A percentile compares a stretch with the other conserved stretches of the same genome.
Conservation (phyloP, 2,329 filamentous ascomycete species). For the Clarireedia sp. region DNA sequence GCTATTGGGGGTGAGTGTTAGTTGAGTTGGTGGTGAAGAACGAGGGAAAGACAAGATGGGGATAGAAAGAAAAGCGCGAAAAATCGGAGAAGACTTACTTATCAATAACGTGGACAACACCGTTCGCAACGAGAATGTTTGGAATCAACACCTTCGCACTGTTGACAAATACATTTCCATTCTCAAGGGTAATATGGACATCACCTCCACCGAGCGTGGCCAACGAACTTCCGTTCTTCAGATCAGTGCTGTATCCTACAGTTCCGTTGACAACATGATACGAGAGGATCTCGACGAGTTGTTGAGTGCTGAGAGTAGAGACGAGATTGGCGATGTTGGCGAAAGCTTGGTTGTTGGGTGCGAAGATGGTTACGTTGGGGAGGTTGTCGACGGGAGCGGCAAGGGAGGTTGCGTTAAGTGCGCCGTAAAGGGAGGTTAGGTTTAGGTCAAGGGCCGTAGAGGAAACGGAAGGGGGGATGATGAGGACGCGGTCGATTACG, state of each 20-base stretch:
- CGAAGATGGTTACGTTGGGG: slow-evolving; percentile 20
- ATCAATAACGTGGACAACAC: slow-evolving; percentile 51
- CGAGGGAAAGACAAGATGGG: not conserved
- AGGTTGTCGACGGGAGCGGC: slow-evolving; percentile 11
- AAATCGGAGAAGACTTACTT: slow-evolving; percentile 12
- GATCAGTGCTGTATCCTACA: slow-evolving; percentile 43
- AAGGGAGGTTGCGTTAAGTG: slow-evolving; percentile 6
- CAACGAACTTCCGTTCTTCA: slow-evolving; percentile 33
- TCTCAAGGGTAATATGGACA: slow-evolving; percentile 37
- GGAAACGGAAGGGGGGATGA: slow-evolving; percentile 32
- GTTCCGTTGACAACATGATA: slow-evolving; percentile 57
- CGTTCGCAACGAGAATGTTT: slow-evolving; percentile 45
- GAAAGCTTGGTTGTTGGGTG: slow-evolving; percentile 19
- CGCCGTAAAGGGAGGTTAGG: slow-evolving; percentile 9
- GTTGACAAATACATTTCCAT: slow-evolving; percentile 40
- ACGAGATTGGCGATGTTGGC: slow-evolving; percentile 10
- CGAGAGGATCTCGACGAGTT: slow-evolving; percentile 45
- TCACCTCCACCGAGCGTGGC: slow-evolving; percentile 40
- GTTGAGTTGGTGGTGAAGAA: not conserved
- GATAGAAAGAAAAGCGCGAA: not conserved
- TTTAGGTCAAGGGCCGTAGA: slow-evolving; percentile 17
- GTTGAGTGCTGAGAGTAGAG: slow-evolving; percentile 22
- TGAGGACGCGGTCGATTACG: slow-evolving; percentile 41
- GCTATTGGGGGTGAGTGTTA: not conserved
- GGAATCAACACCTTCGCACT: slow-evolving; percentile 42